Evolutionary conservation across 345 rosid species (phyloP), one percentile per base, ranked within the genome.

Genomic region (Cardamine resedifolia): DNA sequence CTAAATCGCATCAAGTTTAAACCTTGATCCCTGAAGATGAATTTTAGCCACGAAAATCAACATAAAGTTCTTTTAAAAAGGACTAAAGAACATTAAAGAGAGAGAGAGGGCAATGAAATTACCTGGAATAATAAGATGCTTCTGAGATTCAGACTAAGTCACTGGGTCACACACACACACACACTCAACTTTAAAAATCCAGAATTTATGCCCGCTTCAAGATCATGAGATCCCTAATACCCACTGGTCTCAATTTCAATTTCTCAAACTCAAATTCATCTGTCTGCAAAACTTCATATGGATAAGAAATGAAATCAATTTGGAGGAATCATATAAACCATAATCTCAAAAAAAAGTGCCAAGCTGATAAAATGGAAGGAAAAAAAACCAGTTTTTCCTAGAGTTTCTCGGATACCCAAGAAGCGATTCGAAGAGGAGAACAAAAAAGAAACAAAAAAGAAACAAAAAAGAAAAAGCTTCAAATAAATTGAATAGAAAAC

Each of bases 111-210:
- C 5, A 44, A 55, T 64, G 26, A 48, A 27, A 7, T 33, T 50
- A 66, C 78, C 73, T 58, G 51, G 60, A 47, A 49, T 27, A 8
- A 58, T 27, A 18, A 58, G 67, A 74, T 66, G 31, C 59, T 51
- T 49, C 50, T 18, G 53, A 75, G 74, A 60, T 51, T n/a, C 14
- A 36, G 34, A 69, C 70, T 4, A 68, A 62, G 52, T 62, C 68
- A 75, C 67, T 74, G 47, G 31, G 67, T 66, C 72, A n/a, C n/a
- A n/a, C n/a, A n/a, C n/a, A 59, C 69, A 57, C 66, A 59, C 67
- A 67, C 69, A 36, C 61, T 44, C 69, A 60, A 27, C 78, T 75
- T 75, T 59, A 5, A 26, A 58, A 66, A 56, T 19, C 50, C 43
- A 39, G 33, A 41, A 10, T 39, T 39, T 59, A 34, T 49, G 16